A percentile compares a stretch with the other conserved stretches of the same genome.
Conservation (phyloP, 2,329 filamentous ascomycete species). For the Pseudogymnoascus pannorum region DNA sequence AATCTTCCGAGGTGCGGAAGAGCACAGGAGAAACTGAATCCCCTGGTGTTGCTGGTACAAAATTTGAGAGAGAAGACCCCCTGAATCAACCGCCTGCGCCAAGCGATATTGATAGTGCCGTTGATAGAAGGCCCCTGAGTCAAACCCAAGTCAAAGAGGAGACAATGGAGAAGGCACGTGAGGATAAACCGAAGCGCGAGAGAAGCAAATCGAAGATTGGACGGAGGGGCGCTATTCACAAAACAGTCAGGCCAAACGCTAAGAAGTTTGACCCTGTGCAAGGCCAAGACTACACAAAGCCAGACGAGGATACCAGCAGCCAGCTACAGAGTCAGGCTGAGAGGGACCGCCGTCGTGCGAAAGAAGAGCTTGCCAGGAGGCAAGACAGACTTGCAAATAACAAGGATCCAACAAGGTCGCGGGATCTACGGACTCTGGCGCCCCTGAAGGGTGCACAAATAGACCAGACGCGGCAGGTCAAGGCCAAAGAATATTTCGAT, state of each 20-base stretch:
- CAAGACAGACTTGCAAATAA: constrained; percentile 81
- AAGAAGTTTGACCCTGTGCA: constrained; percentile 49
- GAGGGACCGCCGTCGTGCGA: constrained; percentile 65
- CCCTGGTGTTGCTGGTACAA: not conserved
- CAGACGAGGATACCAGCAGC: not conserved
- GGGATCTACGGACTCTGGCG: constrained; percentile 71
- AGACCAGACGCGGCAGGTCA: constrained; percentile 72
- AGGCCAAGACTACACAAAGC: constrained; percentile 23
- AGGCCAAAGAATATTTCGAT: constrained; percentile 83
- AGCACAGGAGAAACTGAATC: not conserved
- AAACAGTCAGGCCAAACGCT: constrained; percentile 38
- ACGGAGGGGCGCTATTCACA: constrained; percentile 21
- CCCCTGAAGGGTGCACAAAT: constrained; percentile 64
- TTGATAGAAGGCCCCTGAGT: constrained; percentile 15
- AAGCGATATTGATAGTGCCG: not conserved
- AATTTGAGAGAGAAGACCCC: constrained; percentile 20
- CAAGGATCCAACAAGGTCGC: constrained; percentile 73
- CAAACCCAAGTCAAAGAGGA: constrained; percentile 17
- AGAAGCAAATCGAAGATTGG: constrained; percentile 6
- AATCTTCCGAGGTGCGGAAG: not conserved
- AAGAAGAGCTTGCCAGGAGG: constrained; percentile 64
- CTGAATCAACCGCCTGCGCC: constrained; percentile 20
- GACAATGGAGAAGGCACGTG: constrained; percentile 26
- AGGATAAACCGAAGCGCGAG: constrained; percentile 18
- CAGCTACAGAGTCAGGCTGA: constrained; percentile 49